Evolutionary conservation across 2,329 filamentous ascomycete species (phyloP), one percentile per base, ranked within the genome.

Genomic region (Metarhizium album): DNA sequence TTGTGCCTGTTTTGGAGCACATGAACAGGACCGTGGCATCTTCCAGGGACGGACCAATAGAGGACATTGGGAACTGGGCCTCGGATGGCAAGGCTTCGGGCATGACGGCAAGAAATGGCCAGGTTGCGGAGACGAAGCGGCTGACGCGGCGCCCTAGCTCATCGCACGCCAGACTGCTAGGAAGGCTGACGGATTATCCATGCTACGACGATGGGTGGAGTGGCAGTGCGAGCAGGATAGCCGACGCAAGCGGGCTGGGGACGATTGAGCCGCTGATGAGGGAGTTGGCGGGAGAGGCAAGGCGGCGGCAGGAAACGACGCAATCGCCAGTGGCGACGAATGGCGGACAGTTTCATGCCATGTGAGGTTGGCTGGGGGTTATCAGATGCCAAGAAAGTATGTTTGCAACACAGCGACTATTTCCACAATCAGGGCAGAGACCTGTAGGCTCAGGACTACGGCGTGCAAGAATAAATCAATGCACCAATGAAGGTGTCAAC

Each of bases 211-310:
- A 50, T 50, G 56, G 46, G 50, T 60, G 45, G 58, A 62, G 52
- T 47, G 63, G 50, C 53, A 59, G 52, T 54, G 54, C 29, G 55
- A 55, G 58, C 47, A 59, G 54, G 40, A 57, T 60, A 48, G 61
- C 64, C 23, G 64, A 66, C 18, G 55, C 57, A 52, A 67, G 61
- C 46, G 66, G 69, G 4, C 56, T 73, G 50, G 70, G 68, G 24
- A 60, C 64, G 4, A 64, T 74, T 22, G 71, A 74, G 59, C 70
- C 71, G 8, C 54, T 74, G 45, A 74, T 74, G 68, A 63, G 68
- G 50, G 70, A 73, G 59, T 58, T 74, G 42, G 68, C 67, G 40
- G 63, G 58, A 4, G 59, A 57, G 43, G 54, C 58, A 24, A 43
- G 60, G 47, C 58, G 57, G 31, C 54, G 60, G 53, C 51, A 61